These are phyloP conservation scores for Beauveria pseudobassiana DNA, from an alignment of 2,329 filamentous ascomycete genomes.

Conservation along the genomic window DNA sequence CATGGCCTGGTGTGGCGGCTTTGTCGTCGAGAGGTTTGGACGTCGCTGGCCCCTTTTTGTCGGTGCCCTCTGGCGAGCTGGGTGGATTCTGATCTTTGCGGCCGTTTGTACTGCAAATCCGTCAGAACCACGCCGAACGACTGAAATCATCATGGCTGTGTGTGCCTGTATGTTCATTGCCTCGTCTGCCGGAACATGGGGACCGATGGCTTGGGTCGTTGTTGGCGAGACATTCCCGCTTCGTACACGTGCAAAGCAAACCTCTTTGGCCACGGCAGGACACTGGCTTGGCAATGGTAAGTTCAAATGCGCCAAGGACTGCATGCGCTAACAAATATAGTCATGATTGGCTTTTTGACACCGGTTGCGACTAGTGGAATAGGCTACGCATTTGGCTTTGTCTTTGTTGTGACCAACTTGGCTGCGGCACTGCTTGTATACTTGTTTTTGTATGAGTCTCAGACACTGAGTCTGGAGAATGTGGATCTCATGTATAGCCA, in stretches of 20 bases:
- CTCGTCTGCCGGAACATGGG: slow-evolving; percentile 63
- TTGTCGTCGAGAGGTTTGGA: slow-evolving; percentile 59
- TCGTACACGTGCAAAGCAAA: slow-evolving; percentile 46
- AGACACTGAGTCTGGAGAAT: slow-evolving; percentile 60
- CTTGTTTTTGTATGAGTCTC: slow-evolving; percentile 63
- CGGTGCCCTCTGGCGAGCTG: slow-evolving; percentile 60
- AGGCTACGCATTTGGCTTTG: slow-evolving; percentile 56
- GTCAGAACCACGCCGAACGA: slow-evolving; percentile 31
- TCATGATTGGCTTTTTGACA: slow-evolving; percentile 61
- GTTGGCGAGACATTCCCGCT: slow-evolving; percentile 59
- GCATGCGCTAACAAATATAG: slow-evolving; percentile 20
- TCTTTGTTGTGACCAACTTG: slow-evolving; percentile 57
- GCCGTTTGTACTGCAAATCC: slow-evolving; percentile 42
- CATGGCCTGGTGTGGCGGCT: slow-evolving; percentile 60
- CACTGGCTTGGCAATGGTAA: slow-evolving; percentile 55
- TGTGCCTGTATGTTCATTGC: slow-evolving; percentile 69
- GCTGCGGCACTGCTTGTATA: slow-evolving; percentile 52
- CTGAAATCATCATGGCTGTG: slow-evolving; percentile 63
- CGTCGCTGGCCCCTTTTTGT: slow-evolving; percentile 60
- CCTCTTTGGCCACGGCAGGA: slow-evolving; percentile 44
- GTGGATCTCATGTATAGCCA: slow-evolving; percentile 65
- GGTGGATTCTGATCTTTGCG: slow-evolving; percentile 59
- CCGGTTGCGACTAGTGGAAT: slow-evolving; percentile 57
- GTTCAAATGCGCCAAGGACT: slow-evolving; percentile 6
- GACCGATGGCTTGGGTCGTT: slow-evolving; percentile 62